A percentile compares a stretch with the other conserved stretches of the same genome.
Conservation (phyloP, 148 eudicot species). For the Hydrangea macrophylla region DNA sequence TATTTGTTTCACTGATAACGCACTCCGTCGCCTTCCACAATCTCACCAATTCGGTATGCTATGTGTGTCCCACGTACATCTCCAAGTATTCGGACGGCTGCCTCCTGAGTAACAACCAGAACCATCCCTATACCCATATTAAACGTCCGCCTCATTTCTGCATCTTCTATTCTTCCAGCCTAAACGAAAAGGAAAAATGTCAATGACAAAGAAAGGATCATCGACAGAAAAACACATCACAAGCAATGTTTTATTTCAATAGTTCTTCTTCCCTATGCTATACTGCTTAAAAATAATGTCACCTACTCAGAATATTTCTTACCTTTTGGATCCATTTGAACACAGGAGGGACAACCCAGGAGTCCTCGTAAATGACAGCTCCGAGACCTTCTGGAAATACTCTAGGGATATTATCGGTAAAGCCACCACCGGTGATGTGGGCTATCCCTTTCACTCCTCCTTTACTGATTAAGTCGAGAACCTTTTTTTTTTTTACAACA, state of each 20-base stretch:
- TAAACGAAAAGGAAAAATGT: constrained; percentile 17
- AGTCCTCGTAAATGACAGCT: constrained; percentile 54
- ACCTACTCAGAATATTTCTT: background rate
- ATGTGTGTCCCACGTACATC: constrained; percentile 32
- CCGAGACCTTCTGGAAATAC: constrained; percentile 94
- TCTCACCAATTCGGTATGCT: constrained; percentile 71
- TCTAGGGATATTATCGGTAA: constrained; percentile 91
- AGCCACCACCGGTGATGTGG: constrained; percentile 96
- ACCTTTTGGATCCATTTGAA: constrained; percentile 98
- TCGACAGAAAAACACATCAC: background rate
- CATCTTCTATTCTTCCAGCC: constrained; percentile 76
- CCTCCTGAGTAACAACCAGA: constrained; percentile 66
- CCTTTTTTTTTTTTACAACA: constrained; percentile 48
- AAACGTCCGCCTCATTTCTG: constrained; percentile 87
- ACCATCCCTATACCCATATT: constrained; percentile 98
- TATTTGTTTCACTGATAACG: constrained; percentile 24
- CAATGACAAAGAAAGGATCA: background rate
- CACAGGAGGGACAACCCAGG: constrained; percentile 84
- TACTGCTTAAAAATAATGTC: background rate
- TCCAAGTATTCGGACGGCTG: constrained; percentile 54
- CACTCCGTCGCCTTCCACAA: constrained; percentile 71
- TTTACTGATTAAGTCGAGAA: constrained; percentile 71
- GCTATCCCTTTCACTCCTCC: constrained; percentile 97
- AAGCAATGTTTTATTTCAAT: background rate
- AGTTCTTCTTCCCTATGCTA: too few relatives aligned